Evolutionary conservation across 2,329 filamentous ascomycete genomes (phyloP).

Genomic region (Arthrobotrys sinensis): DNA sequence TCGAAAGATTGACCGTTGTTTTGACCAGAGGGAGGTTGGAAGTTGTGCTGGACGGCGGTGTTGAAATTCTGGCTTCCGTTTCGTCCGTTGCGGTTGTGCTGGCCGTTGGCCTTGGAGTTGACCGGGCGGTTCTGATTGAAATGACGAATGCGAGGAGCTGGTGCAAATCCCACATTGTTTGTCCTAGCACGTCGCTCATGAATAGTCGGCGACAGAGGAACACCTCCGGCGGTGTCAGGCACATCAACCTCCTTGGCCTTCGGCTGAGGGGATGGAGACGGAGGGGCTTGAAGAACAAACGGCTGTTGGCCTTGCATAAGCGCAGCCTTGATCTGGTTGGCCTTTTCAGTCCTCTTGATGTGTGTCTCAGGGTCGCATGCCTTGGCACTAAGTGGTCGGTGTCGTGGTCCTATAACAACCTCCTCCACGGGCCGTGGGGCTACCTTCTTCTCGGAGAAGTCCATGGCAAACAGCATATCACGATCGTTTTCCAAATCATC

Average conservation of each 20-base stretch:
- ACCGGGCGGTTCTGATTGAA: conserved; percentile 57
- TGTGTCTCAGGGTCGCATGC: conserved; percentile 56
- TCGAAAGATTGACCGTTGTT: conserved; percentile 29
- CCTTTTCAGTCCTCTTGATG: conserved; percentile 55
- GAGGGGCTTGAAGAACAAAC: conserved; percentile 30
- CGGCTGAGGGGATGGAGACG: conserved; percentile 46
- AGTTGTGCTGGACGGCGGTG: conserved; percentile 36
- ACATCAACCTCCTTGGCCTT: conserved; percentile 20
- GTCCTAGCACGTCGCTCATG: conserved; percentile 53
- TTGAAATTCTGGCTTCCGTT: conserved; percentile 36
- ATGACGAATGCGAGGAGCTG: conserved; percentile 52
- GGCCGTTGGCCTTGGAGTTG: conserved; percentile 54
- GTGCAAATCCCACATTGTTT: conserved; percentile 55
- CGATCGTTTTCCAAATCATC: conserved; percentile 48
- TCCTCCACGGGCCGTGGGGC: conserved; percentile 46
- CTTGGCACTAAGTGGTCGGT: conserved; percentile 49
- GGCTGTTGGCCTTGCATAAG: conserved; percentile 46
- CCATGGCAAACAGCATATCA: conserved; percentile 54
- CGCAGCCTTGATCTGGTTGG: conserved; percentile 51
- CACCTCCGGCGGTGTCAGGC: conserved; percentile 30
- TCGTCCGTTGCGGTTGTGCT: conserved; percentile 37
- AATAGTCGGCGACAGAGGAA: conserved; percentile 47
- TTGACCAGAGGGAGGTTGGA: conserved; percentile 11
- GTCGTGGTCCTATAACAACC: conserved; percentile 47
- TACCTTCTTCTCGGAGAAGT: conserved; percentile 47